Conservation (phyloP, 768 basidiomycete species). For the Candolleomyces eurysporus region DNA sequence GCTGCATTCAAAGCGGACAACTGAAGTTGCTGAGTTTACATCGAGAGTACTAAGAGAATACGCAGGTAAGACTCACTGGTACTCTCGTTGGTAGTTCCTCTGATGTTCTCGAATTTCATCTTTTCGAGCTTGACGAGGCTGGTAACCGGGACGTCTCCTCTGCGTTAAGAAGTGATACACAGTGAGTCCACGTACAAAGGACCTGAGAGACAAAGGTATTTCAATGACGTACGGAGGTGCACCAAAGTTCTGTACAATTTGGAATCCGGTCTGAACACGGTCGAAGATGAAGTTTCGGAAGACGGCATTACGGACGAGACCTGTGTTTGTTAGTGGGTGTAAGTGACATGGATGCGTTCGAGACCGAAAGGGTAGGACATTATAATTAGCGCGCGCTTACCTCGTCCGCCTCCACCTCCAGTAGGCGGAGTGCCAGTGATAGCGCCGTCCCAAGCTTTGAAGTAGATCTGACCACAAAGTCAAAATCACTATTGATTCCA, state of each 20-base stretch:
- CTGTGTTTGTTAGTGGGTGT: constrained; percentile 20
- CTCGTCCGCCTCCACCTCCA: constrained; percentile 53
- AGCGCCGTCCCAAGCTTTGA: constrained; percentile 55
- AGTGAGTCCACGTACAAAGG: not conserved
- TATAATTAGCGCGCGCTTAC: constrained; percentile 21
- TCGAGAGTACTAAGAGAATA: not conserved
- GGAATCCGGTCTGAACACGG: constrained; percentile 43
- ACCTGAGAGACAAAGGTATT: not conserved
- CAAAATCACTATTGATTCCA: not conserved
- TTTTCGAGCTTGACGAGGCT: constrained; percentile 47
- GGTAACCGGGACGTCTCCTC: constrained; percentile 38
- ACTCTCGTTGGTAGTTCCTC: constrained; percentile 45
- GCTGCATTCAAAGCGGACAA: constrained; percentile 52
- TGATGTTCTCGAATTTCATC: constrained; percentile 45
- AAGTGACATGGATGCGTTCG: not conserved
- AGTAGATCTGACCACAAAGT: constrained; percentile 40
- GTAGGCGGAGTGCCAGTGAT: constrained; percentile 53
- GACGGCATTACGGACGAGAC: constrained; percentile 43
- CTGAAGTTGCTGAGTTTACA: constrained; percentile 20
- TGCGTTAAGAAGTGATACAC: constrained; percentile 22
- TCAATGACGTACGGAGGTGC: not conserved
- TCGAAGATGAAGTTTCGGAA: constrained; percentile 43
- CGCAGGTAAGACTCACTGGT: constrained; percentile 11
- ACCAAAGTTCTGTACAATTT: constrained; percentile 52
- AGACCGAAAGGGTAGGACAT: not conserved